Percentiles rank a stretch among this genome's conserved stretches.
These are phyloP conservation scores for Didymella glomerata DNA, from an alignment of 2,329 filamentous ascomycete genomes.

Conservation along the genomic window DNA sequence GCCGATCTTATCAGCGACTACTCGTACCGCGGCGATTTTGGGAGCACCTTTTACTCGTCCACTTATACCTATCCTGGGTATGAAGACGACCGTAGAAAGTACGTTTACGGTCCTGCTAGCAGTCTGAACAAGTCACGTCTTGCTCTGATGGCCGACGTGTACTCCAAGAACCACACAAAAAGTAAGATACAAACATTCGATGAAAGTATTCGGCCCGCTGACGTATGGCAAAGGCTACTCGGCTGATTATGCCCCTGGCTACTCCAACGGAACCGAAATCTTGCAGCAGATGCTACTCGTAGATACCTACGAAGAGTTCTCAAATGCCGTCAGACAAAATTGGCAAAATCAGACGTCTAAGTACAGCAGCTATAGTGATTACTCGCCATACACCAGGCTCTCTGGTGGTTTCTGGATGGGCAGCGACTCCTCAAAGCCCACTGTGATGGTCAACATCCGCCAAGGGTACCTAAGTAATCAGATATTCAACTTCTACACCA, in stretches of 20 bases:
- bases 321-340: slow-evolving; percentile 62
- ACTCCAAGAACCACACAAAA: slow-evolving; percentile 41
- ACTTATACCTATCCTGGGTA: neutral
- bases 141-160: slow-evolving; percentile 27
- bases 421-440: slow-evolving; percentile 23
- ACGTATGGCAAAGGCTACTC: neutral
- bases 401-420: slow-evolving; percentile 35
- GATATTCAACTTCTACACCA: slow-evolving; percentile 33
- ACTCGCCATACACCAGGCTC: slow-evolving; percentile 52
- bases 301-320: slow-evolving; percentile 71
- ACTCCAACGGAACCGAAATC: slow-evolving; percentile 30
- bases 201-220: neutral
- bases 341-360: slow-evolving; percentile 63
- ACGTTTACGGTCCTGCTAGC: slow-evolving; percentile 29
- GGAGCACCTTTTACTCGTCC: neutral
- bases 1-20: slow-evolving; percentile 30
- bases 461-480: slow-evolving; percentile 52
- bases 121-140: slow-evolving; percentile 26
- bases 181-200: neutral
- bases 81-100: slow-evolving; percentile 1
- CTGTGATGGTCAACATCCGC: slow-evolving; percentile 28
- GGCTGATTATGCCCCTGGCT: slow-evolving; percentile 18
- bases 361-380: slow-evolving; percentile 59
- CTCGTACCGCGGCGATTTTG: slow-evolving; percentile 26
- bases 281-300: slow-evolving; percentile 59